Evolutionary conservation across 2,329 filamentous ascomycete species (phyloP), one percentile per base, ranked within the genome.

Genomic region (Macrophomina tecta): DNA sequence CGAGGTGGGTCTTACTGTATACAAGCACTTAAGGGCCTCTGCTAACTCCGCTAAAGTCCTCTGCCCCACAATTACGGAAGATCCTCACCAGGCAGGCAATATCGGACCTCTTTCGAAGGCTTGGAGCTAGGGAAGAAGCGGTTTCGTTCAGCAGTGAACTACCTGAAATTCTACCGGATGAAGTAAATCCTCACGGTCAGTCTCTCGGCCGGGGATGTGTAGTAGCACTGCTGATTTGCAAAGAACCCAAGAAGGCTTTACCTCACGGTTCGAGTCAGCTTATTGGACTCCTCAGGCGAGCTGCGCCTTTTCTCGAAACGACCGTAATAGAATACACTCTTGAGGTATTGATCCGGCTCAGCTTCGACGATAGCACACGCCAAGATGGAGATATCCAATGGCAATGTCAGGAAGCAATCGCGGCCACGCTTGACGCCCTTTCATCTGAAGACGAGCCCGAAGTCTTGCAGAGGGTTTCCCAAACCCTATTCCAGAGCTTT

Each of bases 401-500:
- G 18, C 23, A 38, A 14, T 55, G 68, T 36, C 52, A 45, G 23
- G 38, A 61, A n/a, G 36, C 65, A 23, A 61, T 62, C 11, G 11
- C 32, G 1, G 64, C 64, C 32, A n/a, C 66, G 9, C 69, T 80
- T 60, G 45, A 60, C 42, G 7, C 58, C 3, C 58, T 34, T 11
- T 49, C 58, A 16, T 42, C 9, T 12, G 28, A 49, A 62, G 30
- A 46, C 16, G 55, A 62, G 45, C 3, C n/a, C 6, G 42, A 36
- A 23, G 18, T 48, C 16, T 62, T 49, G 28, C 42, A 8, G 7
- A 42, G 32, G 9, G 58, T 62, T 28, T 62, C 45, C 7, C 58
- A 62, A 68, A 30, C 46, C 72, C 74, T 70, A 74, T 72, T 18
- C 67, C 56, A 55, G 69, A 77, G 72, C 70, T 79, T 45, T 69